These are phyloP conservation scores for Fusarium sp. DNA, from an alignment of 2,329 filamentous ascomycete species.

Conservation along the genomic window DNA sequence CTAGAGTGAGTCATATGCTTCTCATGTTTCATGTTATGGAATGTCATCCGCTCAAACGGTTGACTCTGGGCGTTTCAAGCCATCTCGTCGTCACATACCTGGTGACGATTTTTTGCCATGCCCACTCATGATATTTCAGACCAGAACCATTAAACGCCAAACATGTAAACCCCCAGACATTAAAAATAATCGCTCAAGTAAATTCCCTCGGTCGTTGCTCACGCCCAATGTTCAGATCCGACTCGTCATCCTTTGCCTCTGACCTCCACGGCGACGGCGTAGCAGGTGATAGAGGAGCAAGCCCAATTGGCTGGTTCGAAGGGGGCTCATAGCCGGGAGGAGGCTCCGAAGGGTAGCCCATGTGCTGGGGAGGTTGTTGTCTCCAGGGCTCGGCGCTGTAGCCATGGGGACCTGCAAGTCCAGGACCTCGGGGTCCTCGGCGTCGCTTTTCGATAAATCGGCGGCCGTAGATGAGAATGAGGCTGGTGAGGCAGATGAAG, in stretches of 20 bases:
- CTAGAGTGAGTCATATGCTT: not conserved
- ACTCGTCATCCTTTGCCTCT: conserved; percentile 46
- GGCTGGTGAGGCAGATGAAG: conserved; percentile 54
- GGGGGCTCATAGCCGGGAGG: conserved; percentile 51
- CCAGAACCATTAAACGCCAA: conserved; percentile 37
- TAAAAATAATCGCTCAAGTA: conserved; percentile 29
- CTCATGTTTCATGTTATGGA: conserved; percentile 5
- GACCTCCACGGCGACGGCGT: conserved; percentile 43
- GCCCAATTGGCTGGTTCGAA: conserved; percentile 45
- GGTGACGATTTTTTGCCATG: not conserved
- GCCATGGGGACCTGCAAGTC: conserved; percentile 32
- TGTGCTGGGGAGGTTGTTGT: conserved; percentile 36
- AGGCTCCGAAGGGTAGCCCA: conserved; percentile 42
- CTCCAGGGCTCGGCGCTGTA: conserved; percentile 49
- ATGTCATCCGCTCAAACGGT: not conserved
- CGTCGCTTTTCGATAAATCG: conserved; percentile 44
- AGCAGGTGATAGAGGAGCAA: conserved; percentile 45
- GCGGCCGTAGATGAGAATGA: conserved; percentile 51
- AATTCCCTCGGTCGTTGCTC: conserved; percentile 51
- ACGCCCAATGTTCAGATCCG: conserved; percentile 47
- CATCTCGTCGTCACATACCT: not conserved
- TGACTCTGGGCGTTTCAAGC: not conserved
- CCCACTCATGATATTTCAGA: not conserved
- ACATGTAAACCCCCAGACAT: not conserved
- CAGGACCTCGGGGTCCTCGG: conserved; percentile 28